phyloP scores from a whole-genome alignment of 768 basidiomycete genomes.

The Pleurotus platypus region DNA sequence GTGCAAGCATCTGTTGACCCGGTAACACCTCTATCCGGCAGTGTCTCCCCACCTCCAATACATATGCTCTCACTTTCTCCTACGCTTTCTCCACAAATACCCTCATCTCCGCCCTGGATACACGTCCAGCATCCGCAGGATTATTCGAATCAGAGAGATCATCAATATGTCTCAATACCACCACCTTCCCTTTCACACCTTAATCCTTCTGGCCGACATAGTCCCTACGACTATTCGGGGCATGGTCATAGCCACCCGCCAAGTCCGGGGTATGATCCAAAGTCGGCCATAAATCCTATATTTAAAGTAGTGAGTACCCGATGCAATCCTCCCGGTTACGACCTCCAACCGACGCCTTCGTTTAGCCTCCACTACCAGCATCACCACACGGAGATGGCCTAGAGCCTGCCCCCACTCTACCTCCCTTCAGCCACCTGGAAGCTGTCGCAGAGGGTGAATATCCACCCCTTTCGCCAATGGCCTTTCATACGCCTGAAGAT shows the following conservation, averaged over 20 bases:
- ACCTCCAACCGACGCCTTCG: conserved; percentile 15
- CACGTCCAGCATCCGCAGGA: conserved; percentile 41
- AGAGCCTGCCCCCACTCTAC: conserved; percentile 49
- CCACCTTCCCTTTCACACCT: conserved; percentile 29
- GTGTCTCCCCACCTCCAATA: conserved; percentile 73
- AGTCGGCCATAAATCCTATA: conserved; percentile 78
- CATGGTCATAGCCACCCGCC: conserved; percentile 55
- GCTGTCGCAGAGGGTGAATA: conserved; percentile 80
- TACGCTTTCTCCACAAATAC: conserved; percentile 45
- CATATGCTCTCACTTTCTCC: conserved; percentile 73
- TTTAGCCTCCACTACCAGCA: conserved; percentile 51
- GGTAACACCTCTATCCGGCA: conserved; percentile 53
- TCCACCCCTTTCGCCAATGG: conserved; percentile 71
- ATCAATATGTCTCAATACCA: conserved; percentile 35
- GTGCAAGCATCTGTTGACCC: conserved; percentile 67
- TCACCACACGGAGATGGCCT: conserved; percentile 34
- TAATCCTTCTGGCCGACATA: conserved; percentile 35
- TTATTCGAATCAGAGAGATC: conserved; percentile 26
- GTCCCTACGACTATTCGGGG: conserved; percentile 51
- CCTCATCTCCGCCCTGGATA: conserved; percentile 52
- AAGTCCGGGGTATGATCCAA: conserved; percentile 57
- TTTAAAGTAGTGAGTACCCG: conserved; percentile 83
- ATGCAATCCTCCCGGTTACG: conserved; percentile 12
- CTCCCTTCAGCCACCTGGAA: conserved; percentile 78
- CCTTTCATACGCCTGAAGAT: conserved; percentile 52